Evolutionary conservation across 164 flowering plant genomes (phyloP).

Genomic region (Pachysandra terminalis): DNA sequence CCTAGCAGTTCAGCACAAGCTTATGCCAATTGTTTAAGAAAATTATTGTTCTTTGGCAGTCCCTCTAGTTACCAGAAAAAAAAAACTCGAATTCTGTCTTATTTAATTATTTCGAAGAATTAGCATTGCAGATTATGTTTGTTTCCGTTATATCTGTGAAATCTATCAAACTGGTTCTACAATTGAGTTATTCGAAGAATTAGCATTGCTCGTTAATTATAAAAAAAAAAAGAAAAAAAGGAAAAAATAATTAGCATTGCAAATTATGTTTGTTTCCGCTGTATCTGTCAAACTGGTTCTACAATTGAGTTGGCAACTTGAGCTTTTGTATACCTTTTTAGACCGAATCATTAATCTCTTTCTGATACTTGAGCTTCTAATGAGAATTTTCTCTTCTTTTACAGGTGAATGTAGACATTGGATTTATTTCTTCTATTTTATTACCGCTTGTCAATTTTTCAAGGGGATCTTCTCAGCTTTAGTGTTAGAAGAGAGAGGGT

Average conservation of each 20-base stretch:
- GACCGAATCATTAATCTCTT: neutral
- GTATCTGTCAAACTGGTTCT: neutral
- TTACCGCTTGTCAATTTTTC: neutral
- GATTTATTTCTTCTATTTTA: neutral
- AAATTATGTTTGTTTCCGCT: neutral
- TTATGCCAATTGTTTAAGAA: neutral
- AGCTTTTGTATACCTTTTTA: neutral
- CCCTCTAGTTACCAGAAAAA: neutral
- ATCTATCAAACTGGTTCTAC: neutral
- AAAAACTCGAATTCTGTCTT: neutral
- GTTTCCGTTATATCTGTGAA: neutral
- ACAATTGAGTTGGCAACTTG: neutral
- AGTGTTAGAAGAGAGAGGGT: slow-evolving; percentile 31
- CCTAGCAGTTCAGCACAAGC: too few relatives aligned
- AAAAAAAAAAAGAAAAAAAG: too few relatives aligned
- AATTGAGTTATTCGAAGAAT: neutral
- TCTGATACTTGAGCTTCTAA: neutral
- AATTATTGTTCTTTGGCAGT: neutral
- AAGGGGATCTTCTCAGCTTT: neutral
- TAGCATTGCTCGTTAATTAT: too few relatives aligned
- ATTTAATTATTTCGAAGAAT: neutral
- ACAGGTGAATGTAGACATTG: slow-evolving; percentile 23
- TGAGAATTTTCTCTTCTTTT: neutral
- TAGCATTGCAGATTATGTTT: neutral
- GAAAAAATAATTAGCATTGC: too few relatives aligned